Percentiles rank a stretch among this genome's conserved stretches.
Evolutionary conservation across 2,329 filamentous ascomycete species (phyloP).

Genomic region (Ophiostoma triangulosporum): DNA sequence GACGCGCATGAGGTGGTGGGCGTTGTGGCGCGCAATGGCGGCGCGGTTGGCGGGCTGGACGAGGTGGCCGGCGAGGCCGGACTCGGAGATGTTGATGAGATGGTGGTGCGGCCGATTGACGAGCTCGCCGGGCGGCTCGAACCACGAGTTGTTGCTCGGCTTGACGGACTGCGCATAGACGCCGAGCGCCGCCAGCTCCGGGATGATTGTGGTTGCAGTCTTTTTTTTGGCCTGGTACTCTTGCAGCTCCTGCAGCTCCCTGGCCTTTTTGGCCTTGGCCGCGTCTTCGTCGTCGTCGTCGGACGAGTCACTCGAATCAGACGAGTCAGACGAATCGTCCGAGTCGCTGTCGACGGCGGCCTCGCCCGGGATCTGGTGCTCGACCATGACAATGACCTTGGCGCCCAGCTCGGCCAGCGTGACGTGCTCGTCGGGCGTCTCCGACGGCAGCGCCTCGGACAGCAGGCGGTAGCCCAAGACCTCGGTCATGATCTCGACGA

Average conservation of each 20-base stretch:
- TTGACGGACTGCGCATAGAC: background rate
- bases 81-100: background rate
- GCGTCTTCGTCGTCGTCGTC: no score
- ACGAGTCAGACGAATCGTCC: background rate
- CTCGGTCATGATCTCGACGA: slow-evolving; percentile 1
- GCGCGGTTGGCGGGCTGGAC: background rate
- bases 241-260: background rate
- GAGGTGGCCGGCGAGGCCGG: background rate
- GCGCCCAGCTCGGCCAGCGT: background rate
- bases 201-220: background rate
- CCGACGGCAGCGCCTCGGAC: background rate
- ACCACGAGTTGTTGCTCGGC: background rate
- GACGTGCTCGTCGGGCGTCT: background rate
- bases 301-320: no score
- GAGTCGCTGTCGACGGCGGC: background rate
- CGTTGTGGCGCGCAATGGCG: background rate
- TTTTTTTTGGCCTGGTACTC: background rate
- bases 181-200: background rate
- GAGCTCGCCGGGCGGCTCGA: background rate
- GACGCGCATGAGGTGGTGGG: background rate
- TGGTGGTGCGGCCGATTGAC: background rate
- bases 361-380: background rate
- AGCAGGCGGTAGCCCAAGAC: background rate
- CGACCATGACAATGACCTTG: background rate
- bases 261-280: background rate